These are phyloP conservation scores for Thalia dealbata DNA, from an alignment of 176 grass and related monocot species.

Conservation along the genomic window DNA sequence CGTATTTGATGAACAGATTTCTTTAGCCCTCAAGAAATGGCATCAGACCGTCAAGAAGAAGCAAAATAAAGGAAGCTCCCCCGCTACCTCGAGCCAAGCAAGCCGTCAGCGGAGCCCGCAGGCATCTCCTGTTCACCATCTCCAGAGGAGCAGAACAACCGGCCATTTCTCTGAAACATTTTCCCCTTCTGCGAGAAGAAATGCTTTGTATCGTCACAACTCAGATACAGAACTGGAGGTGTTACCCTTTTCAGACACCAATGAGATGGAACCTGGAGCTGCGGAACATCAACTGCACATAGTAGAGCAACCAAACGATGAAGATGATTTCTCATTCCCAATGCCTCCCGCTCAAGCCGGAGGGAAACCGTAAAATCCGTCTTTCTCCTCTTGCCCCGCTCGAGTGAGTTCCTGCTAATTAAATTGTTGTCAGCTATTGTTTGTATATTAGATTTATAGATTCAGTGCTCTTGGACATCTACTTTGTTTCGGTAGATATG, in stretches of 20 bases:
- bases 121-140: neutral
- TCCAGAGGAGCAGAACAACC: neutral
- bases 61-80: neutral
- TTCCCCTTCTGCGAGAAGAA: neutral
- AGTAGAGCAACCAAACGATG: neutral
- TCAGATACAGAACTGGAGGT: neutral
- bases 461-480: no score
- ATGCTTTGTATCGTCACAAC: neutral
- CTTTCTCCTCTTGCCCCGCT: neutral
- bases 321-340: conserved; percentile 5
- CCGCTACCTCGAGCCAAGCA: neutral
- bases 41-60: conserved; percentile 15
- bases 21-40: conserved; percentile 11
- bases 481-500: no score
- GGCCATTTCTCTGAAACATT: neutral
- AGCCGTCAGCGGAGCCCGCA: neutral
- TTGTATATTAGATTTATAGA: neutral
- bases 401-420: neutral
- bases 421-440: neutral
- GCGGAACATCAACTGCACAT: neutral
- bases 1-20: conserved; percentile 12
- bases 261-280: neutral
- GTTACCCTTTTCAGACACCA: neutral
- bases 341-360: neutral
- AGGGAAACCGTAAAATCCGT: neutral